Evolutionary conservation across 1,284 basidiomycete species (phyloP), one percentile per base, ranked within the genome.

Genomic region (Lignosus rhinocerotis): DNA sequence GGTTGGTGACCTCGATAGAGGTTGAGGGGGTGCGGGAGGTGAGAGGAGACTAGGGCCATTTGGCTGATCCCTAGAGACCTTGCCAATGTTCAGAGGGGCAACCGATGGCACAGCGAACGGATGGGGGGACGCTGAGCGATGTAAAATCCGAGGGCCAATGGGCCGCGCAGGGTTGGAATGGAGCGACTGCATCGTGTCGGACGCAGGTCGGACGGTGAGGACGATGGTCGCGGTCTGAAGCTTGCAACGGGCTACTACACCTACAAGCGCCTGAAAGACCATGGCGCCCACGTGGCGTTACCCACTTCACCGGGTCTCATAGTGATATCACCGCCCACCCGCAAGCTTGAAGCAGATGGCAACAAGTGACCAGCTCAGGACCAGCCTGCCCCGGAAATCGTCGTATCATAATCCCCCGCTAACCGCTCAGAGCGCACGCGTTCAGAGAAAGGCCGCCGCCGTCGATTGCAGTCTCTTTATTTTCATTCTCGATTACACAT

Each of bases 111-210:
- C 59, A 50, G 63, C 44, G 61, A 64, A 64, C 33, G 78, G 72
- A 34, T 78, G 70, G 8, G 75, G 82, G 14, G 84, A 85, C n/a
- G 79, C 72, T 0, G 82, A 70, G 52, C 80, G 78, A 54, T 69
- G 74, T 42, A 75, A 68, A 16, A 66, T 76, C 42, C 85, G 81
- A 39, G 85, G 86, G n/a, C 86, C 86, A 50, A 78, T 71, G n/a
- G 86, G 86, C 46, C 83, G 80, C 11, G 63, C 63, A 10, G 69
- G 73, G 42, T 64, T 72, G 68, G 67, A 70, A 61, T 72, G 73
- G 53, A 70, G 62, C 52, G 69, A 60, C 54, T 76, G 74, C 75
- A 76, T 76, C 64, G 72, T 55, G 59, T 52, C 41, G 38, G 60
- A 63, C 67, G 70, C 64, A 72, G 53, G 59, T 52, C 41, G 38